Evolutionary conservation across 2,329 filamentous ascomycete species (phyloP), one percentile per base, ranked within the genome.

Genomic region (Microdochium trichocladiopsis): DNA sequence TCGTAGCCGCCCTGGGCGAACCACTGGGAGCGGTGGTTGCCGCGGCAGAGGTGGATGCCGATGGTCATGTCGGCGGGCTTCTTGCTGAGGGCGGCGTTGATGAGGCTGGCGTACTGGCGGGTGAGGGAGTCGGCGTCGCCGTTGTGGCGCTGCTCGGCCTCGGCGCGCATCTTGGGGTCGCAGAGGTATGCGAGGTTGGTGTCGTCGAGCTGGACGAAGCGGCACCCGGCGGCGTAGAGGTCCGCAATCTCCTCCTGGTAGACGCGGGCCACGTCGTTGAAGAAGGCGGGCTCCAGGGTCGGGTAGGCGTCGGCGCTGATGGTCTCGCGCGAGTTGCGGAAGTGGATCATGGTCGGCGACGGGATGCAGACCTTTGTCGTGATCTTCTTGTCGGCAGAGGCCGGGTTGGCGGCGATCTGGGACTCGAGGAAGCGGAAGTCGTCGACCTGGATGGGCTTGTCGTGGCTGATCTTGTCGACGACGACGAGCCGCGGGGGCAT

Each of bases 141-240:
- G 51, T 74, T 65, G 62, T 79, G 76, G 33, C 78, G 72, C 59
- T 72, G 64, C 57, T 75, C 76, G 49, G 77, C 77, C 57, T 75
- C 74, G 58, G 71, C 69, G 41, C 77, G 72, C 78, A 81, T 81
- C 57, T 74, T 70, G 25, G 72, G 72, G 60, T 81, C 78, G 66
- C 78, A 82, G 11, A 81, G 74, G 61, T 80, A 82, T 16, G 78
- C 77, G n/a, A 82, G 69, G 63, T 81, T 81, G 18, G 78, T 81
- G 67, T 82, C 78, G 63, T 82, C 78, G 51, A 82, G 71, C 66
- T 82, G 78, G 12, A 81, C 74, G 59, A 79, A 79, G 58, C 78
- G 74, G 63, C 74, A 77, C 6, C 78, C 78, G 1, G 78, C 77
- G 25, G 68, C 63, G 65, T 81, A 67, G 41, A 80, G 66, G 47